phyloP scores from a whole-genome alignment of 345 rosid species.

The Eucalyptus sp. region DNA sequence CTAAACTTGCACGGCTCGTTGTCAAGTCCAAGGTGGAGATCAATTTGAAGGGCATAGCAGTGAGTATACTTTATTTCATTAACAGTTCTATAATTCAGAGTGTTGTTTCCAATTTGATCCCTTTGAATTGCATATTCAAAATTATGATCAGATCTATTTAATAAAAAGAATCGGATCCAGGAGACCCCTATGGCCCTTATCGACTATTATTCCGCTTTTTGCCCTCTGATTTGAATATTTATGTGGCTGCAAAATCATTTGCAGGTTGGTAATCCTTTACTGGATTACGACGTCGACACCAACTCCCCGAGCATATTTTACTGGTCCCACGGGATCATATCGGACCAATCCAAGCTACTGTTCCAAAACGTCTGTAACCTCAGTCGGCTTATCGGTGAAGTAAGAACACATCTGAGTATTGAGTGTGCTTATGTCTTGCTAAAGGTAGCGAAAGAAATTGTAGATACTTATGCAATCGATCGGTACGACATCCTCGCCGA shows the following conservation, averaged over 20 bases:
- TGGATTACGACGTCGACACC: slow-evolving; percentile 16
- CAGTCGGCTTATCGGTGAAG: not conserved
- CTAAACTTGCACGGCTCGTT: slow-evolving; percentile 25
- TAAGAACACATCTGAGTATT: no score
- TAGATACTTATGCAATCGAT: not conserved
- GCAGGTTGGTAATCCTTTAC: slow-evolving; percentile 30
- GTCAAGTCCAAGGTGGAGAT: slow-evolving; percentile 1
- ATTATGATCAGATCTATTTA: not conserved
- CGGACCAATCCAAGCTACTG: slow-evolving; percentile 7
- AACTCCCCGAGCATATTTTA: slow-evolving; percentile 3
- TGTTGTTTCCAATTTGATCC: not conserved
- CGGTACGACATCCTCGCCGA: slow-evolving; percentile 17
- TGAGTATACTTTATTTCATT: not conserved
- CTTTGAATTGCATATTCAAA: not conserved
- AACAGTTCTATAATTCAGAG: not conserved
- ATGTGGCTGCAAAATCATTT: not conserved
- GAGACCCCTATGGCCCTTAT: not conserved
- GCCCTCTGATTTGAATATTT: not conserved
- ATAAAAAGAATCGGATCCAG: not conserved
- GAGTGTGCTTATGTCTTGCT: not conserved
- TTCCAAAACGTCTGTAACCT: slow-evolving; percentile 4
- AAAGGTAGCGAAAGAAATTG: not conserved
- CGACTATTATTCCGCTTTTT: not conserved
- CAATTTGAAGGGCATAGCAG: slow-evolving; percentile 30
- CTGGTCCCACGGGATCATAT: slow-evolving; percentile 36